These are phyloP conservation scores for Bruguiera gymnorhiza DNA, from an alignment of 345 rosid genomes.

Conservation along the genomic window DNA sequence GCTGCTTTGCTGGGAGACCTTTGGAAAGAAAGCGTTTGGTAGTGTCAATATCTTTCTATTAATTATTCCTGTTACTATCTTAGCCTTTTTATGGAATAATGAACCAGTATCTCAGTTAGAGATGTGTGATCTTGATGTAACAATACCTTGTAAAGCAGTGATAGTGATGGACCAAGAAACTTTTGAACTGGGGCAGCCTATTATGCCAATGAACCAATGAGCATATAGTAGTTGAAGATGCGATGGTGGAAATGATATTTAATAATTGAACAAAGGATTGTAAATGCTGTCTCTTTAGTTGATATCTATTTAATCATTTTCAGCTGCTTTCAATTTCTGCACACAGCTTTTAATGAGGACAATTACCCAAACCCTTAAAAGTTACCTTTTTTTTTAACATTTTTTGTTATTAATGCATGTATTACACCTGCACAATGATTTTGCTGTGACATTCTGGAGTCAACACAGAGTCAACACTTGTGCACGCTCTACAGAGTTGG, in stretches of 20 bases:
- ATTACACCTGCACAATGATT: too few relatives aligned
- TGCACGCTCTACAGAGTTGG: too few relatives aligned
- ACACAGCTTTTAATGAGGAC: too few relatives aligned
- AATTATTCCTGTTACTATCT: not conserved
- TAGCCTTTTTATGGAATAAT: constrained; percentile 3
- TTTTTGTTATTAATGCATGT: too few relatives aligned
- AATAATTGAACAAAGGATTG: not conserved
- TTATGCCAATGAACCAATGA: not conserved
- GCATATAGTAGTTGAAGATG: not conserved
- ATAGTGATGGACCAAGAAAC: not conserved
- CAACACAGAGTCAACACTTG: too few relatives aligned
- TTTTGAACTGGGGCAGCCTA: not conserved
- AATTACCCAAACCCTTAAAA: too few relatives aligned
- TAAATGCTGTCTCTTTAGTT: too few relatives aligned
- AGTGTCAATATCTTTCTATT: constrained; percentile 6
- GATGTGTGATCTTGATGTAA: not conserved
- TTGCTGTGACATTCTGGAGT: too few relatives aligned
- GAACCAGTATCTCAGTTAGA: not conserved
- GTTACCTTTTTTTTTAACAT: too few relatives aligned
- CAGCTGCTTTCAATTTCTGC: too few relatives aligned
- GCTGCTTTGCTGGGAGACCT: constrained; percentile 99
- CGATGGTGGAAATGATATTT: too few relatives aligned
- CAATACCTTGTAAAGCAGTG: not conserved
- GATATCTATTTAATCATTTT: too few relatives aligned
- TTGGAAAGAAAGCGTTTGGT: constrained; percentile 82